Conservation (phyloP, 148 eudicot species). For the Silene conica region DNA sequence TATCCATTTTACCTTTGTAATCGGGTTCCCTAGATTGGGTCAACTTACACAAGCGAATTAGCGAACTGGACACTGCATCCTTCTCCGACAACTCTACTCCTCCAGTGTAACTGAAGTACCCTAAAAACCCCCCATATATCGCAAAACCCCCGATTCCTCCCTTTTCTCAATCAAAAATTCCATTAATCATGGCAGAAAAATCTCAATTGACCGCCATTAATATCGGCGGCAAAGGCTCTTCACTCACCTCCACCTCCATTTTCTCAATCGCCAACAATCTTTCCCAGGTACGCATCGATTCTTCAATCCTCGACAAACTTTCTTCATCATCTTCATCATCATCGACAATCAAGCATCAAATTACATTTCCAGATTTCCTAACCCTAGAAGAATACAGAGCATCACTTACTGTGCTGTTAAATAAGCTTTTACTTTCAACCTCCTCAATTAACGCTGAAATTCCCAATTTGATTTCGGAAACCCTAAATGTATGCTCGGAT, state of each 20-base stretch:
- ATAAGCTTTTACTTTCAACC: conserved; percentile 46
- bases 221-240: conserved; percentile 61
- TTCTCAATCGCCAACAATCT: conserved; percentile 44
- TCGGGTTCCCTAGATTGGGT: too few species aligned
- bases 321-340: conserved; percentile 28
- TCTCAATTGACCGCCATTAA: conserved; percentile 33
- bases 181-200: conserved; percentile 28
- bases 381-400: conserved; percentile 56
- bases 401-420: conserved; percentile 41
- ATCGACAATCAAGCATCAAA: conserved; percentile 24
- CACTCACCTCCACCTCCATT: conserved; percentile 53
- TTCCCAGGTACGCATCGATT: conserved; percentile 44
- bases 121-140: too few species aligned
- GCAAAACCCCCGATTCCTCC: too few species aligned
- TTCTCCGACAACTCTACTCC: too few species aligned
- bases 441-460: conserved; percentile 30
- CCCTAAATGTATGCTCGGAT: conserved; percentile 28
- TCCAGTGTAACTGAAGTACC: too few species aligned
- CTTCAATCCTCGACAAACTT: conserved; percentile 46
- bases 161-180: background rate
- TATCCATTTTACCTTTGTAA: too few species aligned
- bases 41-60: too few species aligned
- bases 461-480: conserved; percentile 27
- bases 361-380: conserved; percentile 40
- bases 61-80: too few species aligned